A percentile compares a stretch with the other conserved stretches of the same genome.
These are phyloP conservation scores for Artemisia annua DNA, from an alignment of 129 eudicot genomes.

Conservation along the genomic window DNA sequence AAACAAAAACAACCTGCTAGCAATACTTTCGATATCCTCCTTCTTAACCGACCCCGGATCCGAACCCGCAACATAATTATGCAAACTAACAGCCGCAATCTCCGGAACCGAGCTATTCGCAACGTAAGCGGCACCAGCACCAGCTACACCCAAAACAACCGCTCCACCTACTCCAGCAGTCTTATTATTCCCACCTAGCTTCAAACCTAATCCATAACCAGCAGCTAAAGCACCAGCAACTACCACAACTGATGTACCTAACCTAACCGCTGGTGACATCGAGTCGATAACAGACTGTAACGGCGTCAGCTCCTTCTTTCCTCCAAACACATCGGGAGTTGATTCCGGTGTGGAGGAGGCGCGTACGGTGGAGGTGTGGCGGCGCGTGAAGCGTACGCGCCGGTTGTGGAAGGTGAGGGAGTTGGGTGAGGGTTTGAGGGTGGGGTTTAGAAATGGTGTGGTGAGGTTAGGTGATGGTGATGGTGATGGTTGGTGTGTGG, in stretches of 20 bases:
- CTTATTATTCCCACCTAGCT: slow-evolving; percentile 53
- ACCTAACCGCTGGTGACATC: slow-evolving; percentile 71
- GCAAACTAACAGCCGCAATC: slow-evolving; percentile 81
- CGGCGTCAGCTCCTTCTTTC: slow-evolving; percentile 60
- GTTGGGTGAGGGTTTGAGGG: slow-evolving; percentile 23
- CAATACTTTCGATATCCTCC: slow-evolving; percentile 80
- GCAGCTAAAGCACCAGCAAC: slow-evolving; percentile 77
- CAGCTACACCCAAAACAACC: slow-evolving; percentile 74
- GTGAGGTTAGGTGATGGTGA: slow-evolving; percentile 39
- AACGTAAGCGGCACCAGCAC: slow-evolving; percentile 74
- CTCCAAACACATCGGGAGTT: slow-evolving; percentile 66
- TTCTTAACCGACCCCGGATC: slow-evolving; percentile 62
- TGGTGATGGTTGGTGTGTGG: slow-evolving; percentile 44
- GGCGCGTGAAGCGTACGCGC: slow-evolving; percentile 32
- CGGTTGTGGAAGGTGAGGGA: slow-evolving; percentile 28
- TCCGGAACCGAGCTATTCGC: slow-evolving; percentile 87
- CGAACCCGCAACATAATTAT: slow-evolving; percentile 72
- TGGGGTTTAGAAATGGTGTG: slow-evolving; percentile 41
- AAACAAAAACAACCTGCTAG: slow-evolving; percentile 64
- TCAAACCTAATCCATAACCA: slow-evolving; percentile 80
- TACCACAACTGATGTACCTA: slow-evolving; percentile 66
- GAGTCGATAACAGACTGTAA: slow-evolving; percentile 65
- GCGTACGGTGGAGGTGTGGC: slow-evolving; percentile 26
- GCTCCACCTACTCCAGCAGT: slow-evolving; percentile 71
- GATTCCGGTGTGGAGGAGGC: slow-evolving; percentile 30